These are phyloP conservation scores for Rugonectria rugulosa DNA, from an alignment of 2,329 filamentous ascomycete species.

Conservation along the genomic window DNA sequence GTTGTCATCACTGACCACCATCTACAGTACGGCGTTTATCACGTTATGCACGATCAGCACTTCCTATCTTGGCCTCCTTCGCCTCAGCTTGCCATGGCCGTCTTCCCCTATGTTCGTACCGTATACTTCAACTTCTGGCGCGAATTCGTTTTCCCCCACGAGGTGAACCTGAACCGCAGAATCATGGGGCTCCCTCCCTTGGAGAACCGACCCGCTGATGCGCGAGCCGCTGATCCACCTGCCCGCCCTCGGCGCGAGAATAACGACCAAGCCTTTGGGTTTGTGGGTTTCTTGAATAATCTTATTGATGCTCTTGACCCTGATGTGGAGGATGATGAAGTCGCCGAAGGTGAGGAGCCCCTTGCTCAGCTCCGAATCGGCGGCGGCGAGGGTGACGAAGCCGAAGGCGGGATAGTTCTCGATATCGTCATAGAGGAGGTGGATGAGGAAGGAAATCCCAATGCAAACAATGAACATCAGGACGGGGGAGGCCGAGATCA, in stretches of 20 bases:
- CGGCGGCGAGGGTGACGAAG: constrained; percentile 30
- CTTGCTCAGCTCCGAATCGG: constrained; percentile 27
- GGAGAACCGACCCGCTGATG: constrained; percentile 35
- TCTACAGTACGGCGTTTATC: constrained; percentile 56
- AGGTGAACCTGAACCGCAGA: constrained; percentile 56
- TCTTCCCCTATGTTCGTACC: constrained; percentile 56
- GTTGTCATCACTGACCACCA: constrained; percentile 1
- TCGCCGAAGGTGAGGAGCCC: constrained; percentile 23
- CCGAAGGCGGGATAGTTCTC: constrained; percentile 42
- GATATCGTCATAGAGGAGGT: constrained; percentile 46
- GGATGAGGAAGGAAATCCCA: constrained; percentile 42
- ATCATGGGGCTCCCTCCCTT: constrained; percentile 50
- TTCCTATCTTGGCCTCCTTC: constrained; percentile 62
- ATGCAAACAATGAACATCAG: constrained; percentile 51
- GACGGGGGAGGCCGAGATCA: constrained; percentile 30
- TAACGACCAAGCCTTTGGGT: constrained; percentile 33
- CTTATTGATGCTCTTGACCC: constrained; percentile 48
- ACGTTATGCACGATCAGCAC: constrained; percentile 54
- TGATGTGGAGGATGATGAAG: constrained; percentile 42
- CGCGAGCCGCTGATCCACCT: constrained; percentile 16
- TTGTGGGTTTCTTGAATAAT: constrained; percentile 47
- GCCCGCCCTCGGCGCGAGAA: constrained; percentile 36
- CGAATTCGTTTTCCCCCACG: constrained; percentile 54
- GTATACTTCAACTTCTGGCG: constrained; percentile 57
- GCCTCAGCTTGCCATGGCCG: constrained; percentile 56